These are phyloP conservation scores for Saccharomyces hybrid DNA, from an alignment of 1,139 yeast genomes.

Conservation along the genomic window DNA sequence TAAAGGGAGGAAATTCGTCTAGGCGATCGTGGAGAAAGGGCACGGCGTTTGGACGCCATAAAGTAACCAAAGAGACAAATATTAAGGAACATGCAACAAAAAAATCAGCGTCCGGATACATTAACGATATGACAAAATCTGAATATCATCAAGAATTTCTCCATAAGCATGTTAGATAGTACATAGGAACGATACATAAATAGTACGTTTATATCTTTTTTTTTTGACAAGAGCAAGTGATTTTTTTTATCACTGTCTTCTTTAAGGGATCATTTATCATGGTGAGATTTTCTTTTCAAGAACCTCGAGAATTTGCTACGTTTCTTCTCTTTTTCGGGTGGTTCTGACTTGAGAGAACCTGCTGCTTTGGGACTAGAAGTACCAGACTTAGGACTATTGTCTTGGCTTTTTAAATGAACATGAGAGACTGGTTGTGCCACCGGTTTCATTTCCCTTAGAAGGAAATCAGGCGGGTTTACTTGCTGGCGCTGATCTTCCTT, in stretches of 20 bases:
- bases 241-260: background rate
- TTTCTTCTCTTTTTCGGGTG: constrained; percentile 24
- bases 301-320: constrained; percentile 24
- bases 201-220: background rate
- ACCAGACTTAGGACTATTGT: constrained; percentile 11
- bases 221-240: background rate
- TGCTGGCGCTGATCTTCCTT: constrained; percentile 24
- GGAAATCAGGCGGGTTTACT: constrained; percentile 30
- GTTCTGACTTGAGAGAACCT: constrained; percentile 7
- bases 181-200: background rate
- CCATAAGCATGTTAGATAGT: constrained; percentile 50
- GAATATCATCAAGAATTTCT: constrained; percentile 66
- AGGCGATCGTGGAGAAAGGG: constrained; percentile 45
- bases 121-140: constrained; percentile 61
- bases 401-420: constrained; percentile 19
- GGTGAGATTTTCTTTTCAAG: constrained; percentile 2
- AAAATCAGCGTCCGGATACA: constrained; percentile 32
- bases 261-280: background rate
- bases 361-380: constrained; percentile 6
- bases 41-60: constrained; percentile 35
- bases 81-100: constrained; percentile 18
- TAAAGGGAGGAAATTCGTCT: constrained; percentile 38
- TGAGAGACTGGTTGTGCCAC: constrained; percentile 24
- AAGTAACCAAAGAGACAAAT: constrained; percentile 36
- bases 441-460: constrained; percentile 21